Base-by-base conservation (phyloP, 2,329 filamentous ascomycete genomes). In the Torrubiellomyces zombiae region DNA sequence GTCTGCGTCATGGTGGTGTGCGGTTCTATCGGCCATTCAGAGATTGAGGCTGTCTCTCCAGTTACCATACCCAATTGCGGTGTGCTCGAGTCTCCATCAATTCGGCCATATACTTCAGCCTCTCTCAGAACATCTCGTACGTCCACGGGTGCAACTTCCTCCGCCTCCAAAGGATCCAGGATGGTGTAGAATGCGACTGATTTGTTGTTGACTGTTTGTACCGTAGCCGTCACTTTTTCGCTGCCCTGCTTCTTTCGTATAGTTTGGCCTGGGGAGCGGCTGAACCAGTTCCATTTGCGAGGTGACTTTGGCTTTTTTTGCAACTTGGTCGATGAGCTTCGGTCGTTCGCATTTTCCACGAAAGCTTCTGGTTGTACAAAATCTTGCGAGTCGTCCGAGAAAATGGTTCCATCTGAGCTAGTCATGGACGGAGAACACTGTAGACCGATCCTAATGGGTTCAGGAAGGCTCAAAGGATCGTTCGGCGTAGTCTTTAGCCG, bases 221-320 rank as follows among this genome's bases (percentile, higher is more conserved):
- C 55, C 1, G 63, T 54, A 3, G 60, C 57, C 1, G 58, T 41
- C n/a, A 65, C 53, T 3, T 47, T 37, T 5, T 46, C 37, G 6
- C 46, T 40, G 14, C 55, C 50, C 5, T 49, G 39, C 10, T 42
- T 43, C 30, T 53, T 55, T 29, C 56, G 59, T 3, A 35, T 38
- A 25, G 55, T 38, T 20, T 56, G 50, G 18, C 45, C 56, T 16
- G 67, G 61, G 0, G 63, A 63, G 23, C 67, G 56, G 24, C 67
- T 58, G 35, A 75, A 75, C 9, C 74, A 42, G 33, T 72, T 74
- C 70, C 70, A 75, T 35, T 63, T 71, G 6, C 63, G 58, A 14
- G 67, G 67, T 14, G 64, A 67, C 21, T 55, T 60, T 2, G 58
- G 42, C 26, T 57, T 55, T 42, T 70, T 73, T 13, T 57, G 54